These are phyloP conservation scores for Tuber microsphaerosporum DNA, from an alignment of 495 filamentous ascomycete species.

Conservation along the genomic window DNA sequence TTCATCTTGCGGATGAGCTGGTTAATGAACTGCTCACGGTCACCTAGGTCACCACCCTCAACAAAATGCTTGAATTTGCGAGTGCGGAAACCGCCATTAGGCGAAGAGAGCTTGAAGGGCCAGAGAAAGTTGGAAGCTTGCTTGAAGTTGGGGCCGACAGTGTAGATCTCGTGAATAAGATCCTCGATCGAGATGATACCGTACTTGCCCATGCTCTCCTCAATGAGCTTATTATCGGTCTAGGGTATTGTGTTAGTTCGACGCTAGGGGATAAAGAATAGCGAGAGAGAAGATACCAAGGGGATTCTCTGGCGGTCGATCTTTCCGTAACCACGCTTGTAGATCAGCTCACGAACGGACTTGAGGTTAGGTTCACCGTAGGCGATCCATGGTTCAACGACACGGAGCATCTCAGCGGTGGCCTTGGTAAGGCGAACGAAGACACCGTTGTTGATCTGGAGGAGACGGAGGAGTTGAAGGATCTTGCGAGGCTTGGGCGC, in stretches of 20 bases:
- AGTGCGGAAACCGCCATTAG: conserved; percentile 86
- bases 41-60: conserved; percentile 95
- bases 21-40: conserved; percentile 99
- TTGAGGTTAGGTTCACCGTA: conserved; percentile 99
- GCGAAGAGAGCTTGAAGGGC: conserved; percentile 99
- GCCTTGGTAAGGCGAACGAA: conserved; percentile 97
- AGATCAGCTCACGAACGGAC: conserved; percentile 95
- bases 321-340: conserved; percentile 99
- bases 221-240: conserved; percentile 96
- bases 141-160: conserved; percentile 99
- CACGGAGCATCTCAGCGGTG: conserved; percentile 93
- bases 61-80: conserved; percentile 99
- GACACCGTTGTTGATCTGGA: conserved; percentile 99
- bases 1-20: conserved; percentile 95
- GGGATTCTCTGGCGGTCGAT: conserved; percentile 91
- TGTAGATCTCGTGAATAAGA: conserved; percentile 98
- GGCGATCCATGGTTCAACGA: conserved; percentile 95
- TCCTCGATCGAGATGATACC: conserved; percentile 99
- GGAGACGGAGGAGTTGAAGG: conserved; percentile 93
- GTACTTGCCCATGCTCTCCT: conserved; percentile 91
- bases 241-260: conserved; percentile 15
- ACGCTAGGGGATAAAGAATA: background rate
- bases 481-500: conserved; percentile 99
- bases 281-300: conserved; percentile 44
- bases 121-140: conserved; percentile 95